Evolutionary conservation across 2,329 filamentous ascomycete species (phyloP), one percentile per base, ranked within the genome.

Genomic region (Fusarium liriodendri): DNA sequence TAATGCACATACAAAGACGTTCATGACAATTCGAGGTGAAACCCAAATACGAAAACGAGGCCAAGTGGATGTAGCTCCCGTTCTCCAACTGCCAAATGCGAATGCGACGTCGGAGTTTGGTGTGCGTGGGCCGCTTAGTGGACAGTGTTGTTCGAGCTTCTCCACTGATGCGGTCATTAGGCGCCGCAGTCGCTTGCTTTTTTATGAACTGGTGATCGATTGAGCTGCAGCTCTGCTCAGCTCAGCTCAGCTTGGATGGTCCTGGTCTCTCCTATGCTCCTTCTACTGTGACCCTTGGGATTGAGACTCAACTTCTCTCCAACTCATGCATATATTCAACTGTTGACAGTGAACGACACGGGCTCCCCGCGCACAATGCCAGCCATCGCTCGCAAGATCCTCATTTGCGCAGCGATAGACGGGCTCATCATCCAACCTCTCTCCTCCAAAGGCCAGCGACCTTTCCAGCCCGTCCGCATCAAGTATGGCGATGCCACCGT

Each of bases 381-480:
- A 65, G 88, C 89, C 74, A 85, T 97, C 70, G 91, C 93, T 68
- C 93, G 94, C 80, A 97, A 97, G 84, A 85, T 97, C 64, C 81
- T 95, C 74, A 90, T 98, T 76, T 92, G 92, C 82, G 94, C 95
- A 64, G 91, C 94, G 29, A 90, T 92, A 63, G 95, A 98, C 79
- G 95, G 95, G 66, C 87, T 98, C 62, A 86, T 97, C 73, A 88
- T 98, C 52, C 94, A 97, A 78, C 92, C 94, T 29, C 85, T 93
- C 33, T 87, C 89, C 20, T 83, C 86, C 64, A 91, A 90, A 79
- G 89, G 91, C 79, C 87, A 89, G 80, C 83, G 86, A 42, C 83
- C 88, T 29, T 80, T 85, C 64, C 86, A 88, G 68, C 87, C 91
- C 25, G 86, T 95, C 62, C 91, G 90, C 77, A 89, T 97, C 72